These are phyloP conservation scores for Cyclotella baltica DNA, from an alignment of 108 stramenopile genomes.

Conservation along the genomic window DNA sequence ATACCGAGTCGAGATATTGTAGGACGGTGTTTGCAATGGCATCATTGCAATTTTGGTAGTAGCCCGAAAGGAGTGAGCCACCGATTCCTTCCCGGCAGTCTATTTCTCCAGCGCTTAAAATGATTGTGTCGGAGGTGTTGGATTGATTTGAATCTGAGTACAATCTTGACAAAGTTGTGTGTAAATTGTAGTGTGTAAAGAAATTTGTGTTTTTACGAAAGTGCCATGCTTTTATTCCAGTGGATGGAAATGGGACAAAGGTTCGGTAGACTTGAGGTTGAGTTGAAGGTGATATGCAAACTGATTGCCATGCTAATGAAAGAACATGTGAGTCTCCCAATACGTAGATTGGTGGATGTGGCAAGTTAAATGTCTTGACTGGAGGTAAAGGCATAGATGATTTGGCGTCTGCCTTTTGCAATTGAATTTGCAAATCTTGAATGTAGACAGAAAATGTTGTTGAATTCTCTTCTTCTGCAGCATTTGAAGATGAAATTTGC, in stretches of 20 bases:
- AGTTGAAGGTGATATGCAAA: constrained; percentile 20
- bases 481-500: too few relatives aligned
- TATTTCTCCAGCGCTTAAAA: constrained; percentile 71
- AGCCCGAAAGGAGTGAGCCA: constrained; percentile 54
- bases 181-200: constrained; percentile 60
- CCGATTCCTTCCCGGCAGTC: constrained; percentile 74
- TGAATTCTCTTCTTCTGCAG: background rate
- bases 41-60: constrained; percentile 44
- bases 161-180: constrained; percentile 34
- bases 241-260: constrained; percentile 50
- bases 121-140: constrained; percentile 24
- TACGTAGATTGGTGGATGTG: constrained; percentile 49
- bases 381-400: background rate
- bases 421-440: background rate
- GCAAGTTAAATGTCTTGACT: background rate
- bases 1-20: constrained; percentile 49
- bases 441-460: background rate
- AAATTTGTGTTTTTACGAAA: constrained; percentile 46
- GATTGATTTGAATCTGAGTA: background rate
- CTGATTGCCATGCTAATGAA: constrained; percentile 67
- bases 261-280: constrained; percentile 23
- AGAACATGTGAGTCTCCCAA: constrained; percentile 69
- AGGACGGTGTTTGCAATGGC: constrained; percentile 51
- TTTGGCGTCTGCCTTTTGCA: background rate
- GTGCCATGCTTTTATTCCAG: constrained; percentile 75